phyloP scores from a whole-genome alignment of 345 rosid species.

The rapeseed (Brassica napus) region Da-Ae NC_063448.1:39264001-39264500 shows the following conservation, averaged over 20 bases:
- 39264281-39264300: background rate
- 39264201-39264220: background rate
- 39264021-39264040: background rate
- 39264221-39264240: background rate
- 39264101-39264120: background rate
- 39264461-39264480: conserved; percentile 48
- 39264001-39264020: background rate
- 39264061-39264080: background rate
- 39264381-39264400: conserved; percentile 84
- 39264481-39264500: conserved; percentile 40
- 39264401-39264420: conserved; percentile 51
- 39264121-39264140: background rate
- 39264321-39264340: conserved; percentile 50
- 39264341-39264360: conserved; percentile 66
- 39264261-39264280: background rate
- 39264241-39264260: background rate
- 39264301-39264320: conserved; percentile 45
- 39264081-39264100: background rate
- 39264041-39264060: background rate
- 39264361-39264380: conserved; percentile 60
- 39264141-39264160: background rate
- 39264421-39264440: conserved; percentile 62
- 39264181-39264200: background rate
- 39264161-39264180: background rate
- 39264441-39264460: conserved; percentile 74